Percentiles rank a stretch among this genome's conserved stretches.
These are phyloP conservation scores for Pseudonectria buxi DNA, from an alignment of 2,329 filamentous ascomycete genomes.

Conservation along the genomic window DNA sequence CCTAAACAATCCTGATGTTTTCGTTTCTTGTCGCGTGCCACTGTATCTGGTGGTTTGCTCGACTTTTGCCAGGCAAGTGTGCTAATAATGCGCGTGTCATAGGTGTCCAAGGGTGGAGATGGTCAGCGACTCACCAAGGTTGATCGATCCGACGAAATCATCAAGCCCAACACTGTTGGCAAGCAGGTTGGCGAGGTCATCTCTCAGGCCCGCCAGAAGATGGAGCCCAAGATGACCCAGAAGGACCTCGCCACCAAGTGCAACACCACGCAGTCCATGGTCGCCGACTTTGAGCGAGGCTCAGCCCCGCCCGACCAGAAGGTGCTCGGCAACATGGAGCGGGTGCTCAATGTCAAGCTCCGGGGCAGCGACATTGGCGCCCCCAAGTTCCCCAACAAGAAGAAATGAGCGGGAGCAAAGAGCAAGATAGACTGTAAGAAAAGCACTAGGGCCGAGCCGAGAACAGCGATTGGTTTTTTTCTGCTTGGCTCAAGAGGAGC, in stretches of 20 bases:
- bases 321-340: conserved; percentile 70
- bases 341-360: conserved; percentile 80
- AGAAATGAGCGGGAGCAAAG: conserved; percentile 28
- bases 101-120: conserved; percentile 43
- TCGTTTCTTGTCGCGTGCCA: too few relatives aligned
- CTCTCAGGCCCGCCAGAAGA: conserved; percentile 67
- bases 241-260: conserved; percentile 80
- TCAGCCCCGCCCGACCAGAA: conserved; percentile 76
- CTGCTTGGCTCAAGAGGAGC: conserved; percentile 1
- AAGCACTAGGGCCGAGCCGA: conserved; percentile 21
- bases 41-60: too few relatives aligned
- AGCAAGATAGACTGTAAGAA: conserved; percentile 13
- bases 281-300: conserved; percentile 82
- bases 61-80: too few relatives aligned
- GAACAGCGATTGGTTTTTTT: conserved; percentile 19
- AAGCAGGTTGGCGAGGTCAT: conserved; percentile 76
- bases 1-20: neutral
- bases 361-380: conserved; percentile 78
- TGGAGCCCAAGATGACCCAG: conserved; percentile 94
- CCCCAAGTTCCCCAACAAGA: conserved; percentile 75
- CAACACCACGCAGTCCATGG: conserved; percentile 74
- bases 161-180: conserved; percentile 91
- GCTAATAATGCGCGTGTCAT: conserved; percentile 10
- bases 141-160: conserved; percentile 93
- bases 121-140: conserved; percentile 97